Conservation (phyloP, 1,284 basidiomycete species). For the Cutaneotrichosporon dermatis region DNA sequence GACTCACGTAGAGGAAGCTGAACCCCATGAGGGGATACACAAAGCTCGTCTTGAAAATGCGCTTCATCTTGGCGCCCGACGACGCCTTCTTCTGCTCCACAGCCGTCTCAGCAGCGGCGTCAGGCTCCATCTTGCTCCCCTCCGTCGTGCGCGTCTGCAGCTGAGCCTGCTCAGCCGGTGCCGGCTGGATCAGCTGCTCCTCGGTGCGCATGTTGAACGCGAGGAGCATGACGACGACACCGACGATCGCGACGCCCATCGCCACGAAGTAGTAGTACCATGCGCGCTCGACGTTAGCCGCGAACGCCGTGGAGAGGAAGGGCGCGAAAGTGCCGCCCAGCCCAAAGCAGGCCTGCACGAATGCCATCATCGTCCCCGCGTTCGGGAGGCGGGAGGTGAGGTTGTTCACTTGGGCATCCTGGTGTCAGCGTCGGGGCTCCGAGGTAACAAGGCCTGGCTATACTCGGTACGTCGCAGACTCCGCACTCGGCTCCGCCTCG, state of each 20-base stretch:
- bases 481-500: too few species aligned
- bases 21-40: constrained; percentile 13
- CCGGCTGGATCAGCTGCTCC: constrained; percentile 14
- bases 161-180: not conserved
- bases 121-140: not conserved
- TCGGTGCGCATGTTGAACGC: constrained; percentile 19
- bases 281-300: constrained; percentile 9
- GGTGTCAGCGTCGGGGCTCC: not conserved
- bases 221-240: constrained; percentile 8
- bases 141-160: not conserved
- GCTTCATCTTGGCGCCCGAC: constrained; percentile 14
- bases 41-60: constrained; percentile 12
- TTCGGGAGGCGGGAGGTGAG: constrained; percentile 17
- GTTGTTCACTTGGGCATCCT: constrained; percentile 24
- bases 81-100: not conserved
- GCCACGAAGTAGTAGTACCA: constrained; percentile 19
- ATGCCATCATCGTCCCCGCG: constrained; percentile 17
- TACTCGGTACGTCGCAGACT: too few species aligned
- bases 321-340: constrained; percentile 60
- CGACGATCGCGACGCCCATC: constrained; percentile 13
- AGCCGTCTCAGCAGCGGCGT: not conserved
- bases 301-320: constrained; percentile 61
- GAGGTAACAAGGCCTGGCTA: too few species aligned
- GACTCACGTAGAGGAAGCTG: constrained; percentile 16
- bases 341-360: constrained; percentile 43